Conservation (phyloP, 169 alveolate genomes). For the Ichthyophthirius multifiliis region DNA sequence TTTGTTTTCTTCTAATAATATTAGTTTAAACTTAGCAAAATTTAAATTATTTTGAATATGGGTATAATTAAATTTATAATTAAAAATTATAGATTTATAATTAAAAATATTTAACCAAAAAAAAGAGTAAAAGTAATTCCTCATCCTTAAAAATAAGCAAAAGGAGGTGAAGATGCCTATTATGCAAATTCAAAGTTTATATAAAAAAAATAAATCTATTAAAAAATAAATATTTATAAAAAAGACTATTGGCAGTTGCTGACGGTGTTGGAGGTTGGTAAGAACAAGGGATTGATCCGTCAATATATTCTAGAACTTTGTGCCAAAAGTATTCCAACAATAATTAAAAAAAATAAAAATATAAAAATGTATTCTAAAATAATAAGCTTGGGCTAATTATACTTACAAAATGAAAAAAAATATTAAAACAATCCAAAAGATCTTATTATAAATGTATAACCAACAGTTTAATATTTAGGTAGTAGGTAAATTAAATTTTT, state of each 20-base stretch:
- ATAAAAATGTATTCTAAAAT: too few species aligned
- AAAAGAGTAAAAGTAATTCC: conserved; percentile 15
- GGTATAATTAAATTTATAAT: too few species aligned
- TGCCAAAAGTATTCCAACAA: too few species aligned
- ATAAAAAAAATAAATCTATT: too few species aligned
- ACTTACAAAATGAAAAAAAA: not conserved
- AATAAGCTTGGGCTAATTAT: not conserved
- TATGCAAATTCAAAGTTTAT: conserved; percentile 48
- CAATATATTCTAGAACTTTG: conserved; percentile 40
- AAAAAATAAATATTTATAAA: not conserved
- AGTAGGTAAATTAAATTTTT: too few species aligned
- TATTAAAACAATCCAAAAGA: conserved; percentile 36
- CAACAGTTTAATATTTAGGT: too few species aligned
- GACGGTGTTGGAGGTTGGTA: conserved; percentile 85
- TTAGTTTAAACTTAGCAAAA: too few species aligned
- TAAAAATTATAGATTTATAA: too few species aligned
- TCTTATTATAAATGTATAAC: conserved; percentile 19
- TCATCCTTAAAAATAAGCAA: conserved; percentile 36
- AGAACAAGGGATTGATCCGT: conserved; percentile 54
- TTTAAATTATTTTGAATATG: too few species aligned
- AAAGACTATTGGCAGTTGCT: conserved; percentile 30
- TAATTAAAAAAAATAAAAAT: too few species aligned
- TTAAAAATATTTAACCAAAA: not conserved
- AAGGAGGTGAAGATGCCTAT: conserved; percentile 91
- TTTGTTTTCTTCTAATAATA: too few species aligned